Base-by-base conservation (phyloP, 495 filamentous ascomycete genomes). In the Penicillium angulare region DNA sequence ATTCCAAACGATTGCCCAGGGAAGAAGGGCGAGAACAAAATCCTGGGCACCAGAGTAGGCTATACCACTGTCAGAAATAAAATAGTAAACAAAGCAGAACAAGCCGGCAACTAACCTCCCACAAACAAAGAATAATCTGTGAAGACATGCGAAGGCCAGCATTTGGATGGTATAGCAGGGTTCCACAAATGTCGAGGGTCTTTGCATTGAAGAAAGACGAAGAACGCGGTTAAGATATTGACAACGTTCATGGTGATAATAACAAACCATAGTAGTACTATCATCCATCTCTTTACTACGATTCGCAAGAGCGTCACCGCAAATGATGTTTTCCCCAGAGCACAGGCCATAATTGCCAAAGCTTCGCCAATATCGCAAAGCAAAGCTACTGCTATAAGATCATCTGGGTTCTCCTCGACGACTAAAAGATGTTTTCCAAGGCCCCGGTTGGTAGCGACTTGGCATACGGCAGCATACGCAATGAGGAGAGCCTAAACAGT, bases 31-130 rank as follows among this genome's bases (percentile, higher is more conserved):
- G 7, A 63, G 29, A 5, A 56, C 47, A 18, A 60, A 56, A 22
- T 60, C 60, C 34, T 56, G 56, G 7, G 53, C 44, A 13, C 56
- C 59, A 13, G 56, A 63, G n/a, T 63, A 63, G 3, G 60, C 56
- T 63, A 29, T 10, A 18, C 2, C 7, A 33, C 5, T 31, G 21
- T 57, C 16, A 57, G 49, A 17, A 43, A 17, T 12, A 3, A 3
- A 20, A n/a, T 3, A 2, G 3, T 8, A 20, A 15, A 16, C 18
- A 43, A 8, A 22, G 27, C 9, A 22, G 18, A 39, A 10, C 12
- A 13, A 6, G 3, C 3, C 7, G 17, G 27, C 8, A 7, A 21
- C 45, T 21, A 45, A 57, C 57, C 57, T 20, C 57, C 57, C 18
- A 61, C 57, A 38, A 61, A 57, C 6, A 57, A 32, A 27, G 54